Base-by-base conservation (phyloP, 495 filamentous ascomycete genomes). In the Aspergillus baeticus region DNA sequence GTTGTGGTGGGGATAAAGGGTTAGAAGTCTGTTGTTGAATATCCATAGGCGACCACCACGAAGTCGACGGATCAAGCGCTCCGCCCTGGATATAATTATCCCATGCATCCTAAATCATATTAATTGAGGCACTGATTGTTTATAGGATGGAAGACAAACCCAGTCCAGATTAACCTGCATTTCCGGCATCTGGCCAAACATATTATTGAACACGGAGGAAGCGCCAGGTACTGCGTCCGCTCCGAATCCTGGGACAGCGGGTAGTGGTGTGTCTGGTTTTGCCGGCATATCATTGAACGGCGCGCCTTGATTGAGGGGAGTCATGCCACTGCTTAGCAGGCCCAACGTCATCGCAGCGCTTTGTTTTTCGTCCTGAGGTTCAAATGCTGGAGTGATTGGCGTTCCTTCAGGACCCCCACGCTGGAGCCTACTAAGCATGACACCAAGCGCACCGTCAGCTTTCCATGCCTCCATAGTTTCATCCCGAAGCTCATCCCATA, bases 391-490 rank as follows among this genome's bases (percentile, higher is more conserved):
- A 10, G 63, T 44, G 4, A 50, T 59, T 35, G 63, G 37, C 36
- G 56, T 61, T 14, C 45, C 69, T 14, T 74, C 73, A 43, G 62
- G 23, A 36, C 50, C 61, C 35, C 51, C 66, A 66, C 68, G 72
- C 47, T 84, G 86, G 52, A 96, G 69, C 66, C 92, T 91, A 23
- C 78, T 76, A 35, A 96, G 72, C 85, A 96, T 94, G 38, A 94
- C 84, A 8, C 81, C 81, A 6, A 97, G 77, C 13, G 89, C 80
- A n/a, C 77, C 81, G 17, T 82, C 82, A 14, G 90, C 92, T 70
- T 96, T 97, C 70, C 84, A 91, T 0, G 92, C 90, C 57, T 96
- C 92, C 69, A 96, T 88, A n/a, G 85, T 91, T 37, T 84, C 77
- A 47, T 93, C 85, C 0, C 81, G 79, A 15, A 88, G 72, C 14